Conservation (phyloP, 352 stramenopile genomes). For the Hyaloperonospora brassicae region DNA sequence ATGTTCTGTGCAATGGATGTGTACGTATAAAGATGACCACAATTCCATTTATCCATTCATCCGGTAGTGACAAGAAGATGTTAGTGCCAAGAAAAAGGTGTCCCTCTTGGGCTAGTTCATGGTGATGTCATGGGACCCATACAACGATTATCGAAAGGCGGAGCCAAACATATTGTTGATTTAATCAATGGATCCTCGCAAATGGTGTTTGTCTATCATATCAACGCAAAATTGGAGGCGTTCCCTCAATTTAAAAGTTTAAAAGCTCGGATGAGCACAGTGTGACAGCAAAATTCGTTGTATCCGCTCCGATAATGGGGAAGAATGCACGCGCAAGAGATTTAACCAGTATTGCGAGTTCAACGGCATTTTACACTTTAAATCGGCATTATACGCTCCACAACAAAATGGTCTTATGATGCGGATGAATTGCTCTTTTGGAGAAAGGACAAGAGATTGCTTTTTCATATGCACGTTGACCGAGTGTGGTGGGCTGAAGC, state of each 20-base stretch:
- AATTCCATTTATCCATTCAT: neutral
- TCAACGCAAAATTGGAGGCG: neutral
- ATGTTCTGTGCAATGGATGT: too few species aligned
- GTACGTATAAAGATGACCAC: conserved; percentile 2
- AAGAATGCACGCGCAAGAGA: neutral
- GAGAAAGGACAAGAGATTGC: neutral
- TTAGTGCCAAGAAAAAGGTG: too few species aligned
- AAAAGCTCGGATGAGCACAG: neutral
- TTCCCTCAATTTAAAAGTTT: conserved; percentile 1
- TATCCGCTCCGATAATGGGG: neutral
- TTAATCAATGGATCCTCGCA: conserved; percentile 23
- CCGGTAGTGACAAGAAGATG: neutral
- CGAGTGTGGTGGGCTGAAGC: neutral
- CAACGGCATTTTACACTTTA: neutral
- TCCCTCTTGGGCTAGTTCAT: conserved; percentile 8
- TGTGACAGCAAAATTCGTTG: neutral
- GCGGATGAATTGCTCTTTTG: too few species aligned
- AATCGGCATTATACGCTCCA: too few species aligned
- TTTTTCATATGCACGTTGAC: neutral
- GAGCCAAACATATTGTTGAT: conserved; percentile 9
- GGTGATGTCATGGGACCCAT: conserved; percentile 16
- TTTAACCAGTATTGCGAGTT: neutral
- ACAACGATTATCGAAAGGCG: conserved; percentile 4
- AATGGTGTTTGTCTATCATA: conserved; percentile 6
- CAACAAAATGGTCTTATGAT: too few species aligned